Evolutionary conservation across 2,329 filamentous ascomycete species (phyloP), one percentile per base, ranked within the genome.

Genomic region (Claviceps maximensis): DNA sequence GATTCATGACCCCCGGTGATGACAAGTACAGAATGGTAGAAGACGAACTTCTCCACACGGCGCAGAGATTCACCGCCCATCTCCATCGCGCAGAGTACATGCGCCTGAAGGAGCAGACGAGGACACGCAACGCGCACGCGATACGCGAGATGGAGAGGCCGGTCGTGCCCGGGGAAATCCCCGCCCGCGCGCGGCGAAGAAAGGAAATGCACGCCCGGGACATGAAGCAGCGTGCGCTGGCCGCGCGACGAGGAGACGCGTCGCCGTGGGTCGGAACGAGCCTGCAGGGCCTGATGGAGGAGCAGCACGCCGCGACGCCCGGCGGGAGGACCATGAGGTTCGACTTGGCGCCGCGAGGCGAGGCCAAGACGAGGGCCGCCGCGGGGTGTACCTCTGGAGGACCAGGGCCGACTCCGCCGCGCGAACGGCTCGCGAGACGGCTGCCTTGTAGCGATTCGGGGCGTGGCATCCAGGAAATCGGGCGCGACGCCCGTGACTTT

Each of bases 1-100:
- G 79, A 31, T 74, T 74, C 63, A 89, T 91, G 84, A 70, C 73
- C 2, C 74, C 80, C 47, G 83, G 82, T n/a, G 87, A 93, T 64
- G 86, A 90, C 62, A 70, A 69, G 52, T 91, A 80, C 66, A 83
- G 86, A 60, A 90, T 91, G 84, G 87, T 93, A 0, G 87, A 91
- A 65, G 87, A 93, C 60, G 87, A 91, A 59, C 80, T 93, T 57
- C 69, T 84, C 21, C 70, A 76, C 17, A 78, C 82, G 0, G 87
- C 87, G 0, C 78, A 80, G 51, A 70, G 73, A 2, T 91, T 87
- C 66, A 91, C 87, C 0, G 76, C 77, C 5, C 86, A 89, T 64
- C 75, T 91, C 1, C 86, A 90, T 63, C 78, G 82, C n/a, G 84
- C 82, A 17, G 86, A 89, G 65, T 91, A 91, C 63, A 74, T 81